Percentiles rank a stretch among this genome's conserved stretches.
Conservation (phyloP, 768 basidiomycete genomes). For the Omphalotus guepiniiformis region DNA sequence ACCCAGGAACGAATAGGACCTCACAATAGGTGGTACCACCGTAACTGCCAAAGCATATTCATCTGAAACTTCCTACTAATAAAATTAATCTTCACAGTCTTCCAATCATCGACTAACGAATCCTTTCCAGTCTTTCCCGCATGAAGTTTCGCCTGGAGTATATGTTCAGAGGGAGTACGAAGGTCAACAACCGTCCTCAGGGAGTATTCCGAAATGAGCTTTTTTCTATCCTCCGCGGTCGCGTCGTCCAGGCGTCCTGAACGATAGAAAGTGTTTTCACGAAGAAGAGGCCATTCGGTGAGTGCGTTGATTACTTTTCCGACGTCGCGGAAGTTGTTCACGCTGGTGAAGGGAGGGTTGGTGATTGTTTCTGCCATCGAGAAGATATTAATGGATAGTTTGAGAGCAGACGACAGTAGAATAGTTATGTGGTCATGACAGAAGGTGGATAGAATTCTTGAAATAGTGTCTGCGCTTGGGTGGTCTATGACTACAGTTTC, state of each 20-base stretch:
- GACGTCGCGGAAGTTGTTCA: conserved; percentile 5
- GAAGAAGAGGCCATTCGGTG: too few species aligned
- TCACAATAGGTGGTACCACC: conserved; percentile 17
- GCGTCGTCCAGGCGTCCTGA: conserved; percentile 18
- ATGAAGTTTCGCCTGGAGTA: conserved; percentile 10
- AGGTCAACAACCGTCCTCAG: conserved; percentile 17
- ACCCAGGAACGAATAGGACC: not conserved
- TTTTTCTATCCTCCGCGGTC: conserved; percentile 9
- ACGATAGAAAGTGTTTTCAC: conserved; percentile 13
- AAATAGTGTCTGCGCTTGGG: too few species aligned
- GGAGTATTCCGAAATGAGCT: conserved; percentile 10
- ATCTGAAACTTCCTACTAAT: conserved; percentile 14
- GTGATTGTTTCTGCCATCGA: conserved; percentile 5
- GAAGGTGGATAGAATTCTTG: too few species aligned
- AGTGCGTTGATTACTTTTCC: conserved; percentile 1
- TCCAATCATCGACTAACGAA: conserved; percentile 4
- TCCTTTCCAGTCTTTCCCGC: not conserved
- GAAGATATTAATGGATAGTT: too few species aligned
- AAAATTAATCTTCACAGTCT: conserved; percentile 14
- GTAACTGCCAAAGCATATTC: conserved; percentile 14
- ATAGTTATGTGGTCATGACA: too few species aligned
- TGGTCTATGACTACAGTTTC: too few species aligned
- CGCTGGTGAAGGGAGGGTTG: not conserved
- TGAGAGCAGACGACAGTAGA: too few species aligned
- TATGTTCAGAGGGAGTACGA: conserved; percentile 17